A percentile compares a stretch with the other conserved stretches of the same genome.
phyloP scores from a whole-genome alignment of 164 flowering plant species.

The Umbilicus rupestris region DNA sequence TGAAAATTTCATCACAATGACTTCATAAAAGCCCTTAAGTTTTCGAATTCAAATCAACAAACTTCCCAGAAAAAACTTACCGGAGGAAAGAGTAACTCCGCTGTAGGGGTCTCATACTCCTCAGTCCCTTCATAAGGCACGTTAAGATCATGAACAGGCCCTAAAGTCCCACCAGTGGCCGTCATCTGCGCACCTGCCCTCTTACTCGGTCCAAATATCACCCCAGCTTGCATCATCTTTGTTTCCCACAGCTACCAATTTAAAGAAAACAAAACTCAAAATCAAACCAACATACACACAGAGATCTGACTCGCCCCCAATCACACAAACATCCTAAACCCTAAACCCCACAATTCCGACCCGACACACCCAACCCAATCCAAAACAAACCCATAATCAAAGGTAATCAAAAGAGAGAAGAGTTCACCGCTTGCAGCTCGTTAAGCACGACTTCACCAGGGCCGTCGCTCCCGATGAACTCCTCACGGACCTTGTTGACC shows the following conservation, averaged over 20 bases:
- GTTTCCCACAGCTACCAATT: constrained; percentile 65
- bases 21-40: not conserved
- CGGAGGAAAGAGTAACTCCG: constrained; percentile 91
- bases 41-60: not conserved
- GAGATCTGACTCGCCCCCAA: not conserved
- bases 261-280: not conserved
- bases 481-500: constrained; percentile 75
- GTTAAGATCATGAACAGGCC: constrained; percentile 89
- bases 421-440: constrained; percentile 77
- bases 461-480: constrained; percentile 56
- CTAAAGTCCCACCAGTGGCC: constrained; percentile 20
- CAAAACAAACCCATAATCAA: not conserved
- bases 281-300: not conserved
- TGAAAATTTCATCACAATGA: not conserved
- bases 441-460: constrained; percentile 64
- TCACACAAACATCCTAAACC: not conserved
- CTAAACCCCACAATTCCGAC: not conserved
- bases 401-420: not conserved
- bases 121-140: constrained; percentile 89
- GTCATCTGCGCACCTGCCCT: constrained; percentile 38
- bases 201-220: constrained; percentile 52
- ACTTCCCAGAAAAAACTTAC: constrained; percentile 27
- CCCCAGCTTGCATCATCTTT: constrained; percentile 90
- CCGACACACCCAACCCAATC: not conserved
- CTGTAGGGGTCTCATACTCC: constrained; percentile 97